These are phyloP conservation scores for Ogataea ganodermae DNA, from an alignment of 805 yeast species.

Conservation along the genomic window DNA sequence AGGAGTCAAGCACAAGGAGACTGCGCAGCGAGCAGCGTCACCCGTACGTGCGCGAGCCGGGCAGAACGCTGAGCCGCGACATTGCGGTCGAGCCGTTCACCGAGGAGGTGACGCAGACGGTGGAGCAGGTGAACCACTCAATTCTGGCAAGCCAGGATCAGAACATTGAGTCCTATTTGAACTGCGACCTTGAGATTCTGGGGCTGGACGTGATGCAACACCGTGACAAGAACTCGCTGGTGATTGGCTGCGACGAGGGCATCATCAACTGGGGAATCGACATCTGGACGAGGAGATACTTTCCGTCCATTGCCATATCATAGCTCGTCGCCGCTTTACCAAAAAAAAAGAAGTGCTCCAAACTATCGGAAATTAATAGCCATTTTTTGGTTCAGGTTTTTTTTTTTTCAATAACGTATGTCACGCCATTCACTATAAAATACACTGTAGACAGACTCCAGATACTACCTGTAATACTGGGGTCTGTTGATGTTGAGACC, in stretches of 20 bases:
- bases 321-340: too few relatives aligned
- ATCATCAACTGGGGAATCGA: slow-evolving; percentile 70
- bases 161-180: slow-evolving; percentile 21
- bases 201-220: slow-evolving; percentile 63
- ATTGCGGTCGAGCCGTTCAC: neutral
- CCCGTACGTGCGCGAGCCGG: neutral
- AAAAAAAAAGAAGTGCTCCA: too few relatives aligned
- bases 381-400: slow-evolving; percentile 1
- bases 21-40: slow-evolving; percentile 1
- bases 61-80: neutral
- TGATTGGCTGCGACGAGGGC: slow-evolving; percentile 69
- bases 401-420: slow-evolving; percentile 2
- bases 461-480: slow-evolving; percentile 79
- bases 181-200: slow-evolving; percentile 46
- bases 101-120: neutral
- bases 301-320: slow-evolving; percentile 54
- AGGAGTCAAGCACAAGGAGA: neutral
- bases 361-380: too few relatives aligned
- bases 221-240: slow-evolving; percentile 45
- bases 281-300: slow-evolving; percentile 60
- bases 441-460: neutral
- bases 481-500: slow-evolving; percentile 82
- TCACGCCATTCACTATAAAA: slow-evolving; percentile 1
- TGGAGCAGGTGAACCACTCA: slow-evolving; percentile 10
- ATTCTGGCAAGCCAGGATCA: neutral